Evolutionary conservation across 1,139 yeast species (phyloP), one percentile per base, ranked within the genome.

Genomic region (Yamadazyma sp.): DNA sequence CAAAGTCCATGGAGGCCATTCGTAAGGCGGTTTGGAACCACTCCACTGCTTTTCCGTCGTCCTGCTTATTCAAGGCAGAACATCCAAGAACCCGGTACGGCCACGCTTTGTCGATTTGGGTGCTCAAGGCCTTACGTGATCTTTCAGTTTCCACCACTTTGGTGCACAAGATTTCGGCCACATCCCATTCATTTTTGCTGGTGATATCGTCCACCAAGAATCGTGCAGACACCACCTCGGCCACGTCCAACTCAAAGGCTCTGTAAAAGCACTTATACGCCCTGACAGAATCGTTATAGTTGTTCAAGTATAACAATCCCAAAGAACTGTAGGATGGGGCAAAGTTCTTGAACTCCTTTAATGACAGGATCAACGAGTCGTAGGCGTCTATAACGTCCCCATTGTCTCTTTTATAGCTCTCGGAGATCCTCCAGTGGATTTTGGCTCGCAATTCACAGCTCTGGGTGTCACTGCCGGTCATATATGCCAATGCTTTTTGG

Each of bases 1-100:
- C 82, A 7, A 76, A 59, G 60, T 92, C 97, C 41, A 58, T 53
- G 0, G 85, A 68, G 27, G 80, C 67, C 48, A 86, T 66, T 45
- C 97, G 73, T 39, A 94, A 67, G 0, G 96, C 90, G 21, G 81
- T 77, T 60, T 92, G 98, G 54, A 88, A 89, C 78, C 86, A 82
- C 57, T 86, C 92, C 31, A 90, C 82, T 0, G 98, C 95, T 41
- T 80, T 81, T 2, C 80, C 80, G 49, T 81, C 88, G 48, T 86
- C 82, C 47, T 82, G 87, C 20, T 64, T 67, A 53, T 88, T 90
- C 46, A 92, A 65, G 6, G 84, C 74, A 2, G 86, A 78, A 47
- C 89, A 79, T 1, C 97, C 98, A 31, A 92, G 64, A 1, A 87
- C 88, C 46, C 97, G 65, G 56, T 82, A 86, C 0, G 97, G 96